Conservation (phyloP, 2,329 filamentous ascomycete species). For the Diaporthe batatas region DNA sequence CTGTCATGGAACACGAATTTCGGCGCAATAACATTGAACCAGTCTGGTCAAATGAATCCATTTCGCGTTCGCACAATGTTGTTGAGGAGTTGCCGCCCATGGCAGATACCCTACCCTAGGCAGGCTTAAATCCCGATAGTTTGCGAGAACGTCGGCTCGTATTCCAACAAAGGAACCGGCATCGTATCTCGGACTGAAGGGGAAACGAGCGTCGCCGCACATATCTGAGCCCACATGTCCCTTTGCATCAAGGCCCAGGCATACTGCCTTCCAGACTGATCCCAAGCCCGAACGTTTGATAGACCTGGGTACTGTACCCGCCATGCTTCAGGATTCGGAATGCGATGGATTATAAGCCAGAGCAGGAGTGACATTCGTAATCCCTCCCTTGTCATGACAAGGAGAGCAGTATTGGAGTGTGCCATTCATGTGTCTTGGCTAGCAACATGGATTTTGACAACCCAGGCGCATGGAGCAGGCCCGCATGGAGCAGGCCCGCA, state of each 20-base stretch:
- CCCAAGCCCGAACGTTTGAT: no score
- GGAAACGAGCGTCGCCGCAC: background rate
- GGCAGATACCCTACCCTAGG: constrained; percentile 3
- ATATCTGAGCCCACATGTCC: background rate
- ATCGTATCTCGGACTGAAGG: background rate
- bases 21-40: background rate
- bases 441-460: background rate
- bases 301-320: background rate
- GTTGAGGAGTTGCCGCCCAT: constrained; percentile 14
- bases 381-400: background rate
- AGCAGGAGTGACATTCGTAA: background rate
- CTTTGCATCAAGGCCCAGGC: background rate
- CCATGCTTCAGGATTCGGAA: no score
- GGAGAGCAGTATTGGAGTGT: background rate
- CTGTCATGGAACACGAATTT: background rate
- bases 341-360: background rate
- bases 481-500: no score
- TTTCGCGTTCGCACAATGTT: background rate
- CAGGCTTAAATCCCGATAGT: background rate
- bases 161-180: background rate
- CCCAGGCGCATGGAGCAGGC: background rate
- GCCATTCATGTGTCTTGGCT: background rate
- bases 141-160: background rate
- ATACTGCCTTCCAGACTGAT: no score
- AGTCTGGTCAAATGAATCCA: background rate